A percentile compares a stretch with the other conserved stretches of the same genome.
These are phyloP conservation scores for Solanum sitiens DNA, from an alignment of 257 asterid genomes.

Conservation along the genomic window DNA sequence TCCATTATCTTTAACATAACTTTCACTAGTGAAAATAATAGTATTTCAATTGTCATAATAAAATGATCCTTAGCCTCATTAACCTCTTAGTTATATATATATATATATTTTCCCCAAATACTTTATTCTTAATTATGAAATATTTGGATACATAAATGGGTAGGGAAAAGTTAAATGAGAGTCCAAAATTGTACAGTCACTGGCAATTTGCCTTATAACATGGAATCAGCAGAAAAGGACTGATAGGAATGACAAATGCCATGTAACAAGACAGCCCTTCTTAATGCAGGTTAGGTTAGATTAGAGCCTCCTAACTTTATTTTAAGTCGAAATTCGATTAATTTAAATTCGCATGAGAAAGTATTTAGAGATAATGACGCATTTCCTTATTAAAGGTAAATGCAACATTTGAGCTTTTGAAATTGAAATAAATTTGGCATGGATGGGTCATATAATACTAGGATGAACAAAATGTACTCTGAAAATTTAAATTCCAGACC, in stretches of 20 bases:
- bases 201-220: conserved; percentile 1
- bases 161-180: not conserved
- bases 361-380: too few relatives aligned
- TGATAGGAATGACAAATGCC: conserved; percentile 9
- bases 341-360: not conserved
- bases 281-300: conserved; percentile 2
- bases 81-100: too few relatives aligned
- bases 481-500: rapidly evolving
- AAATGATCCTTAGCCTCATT: too few relatives aligned
- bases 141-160: not conserved
- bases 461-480: not conserved
- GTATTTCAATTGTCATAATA: too few relatives aligned
- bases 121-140: not conserved
- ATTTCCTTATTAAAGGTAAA: not conserved
- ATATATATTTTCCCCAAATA: not conserved
- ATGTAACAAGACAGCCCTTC: conserved; percentile 17
- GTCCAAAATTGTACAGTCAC: not conserved
- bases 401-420: not conserved
- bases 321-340: not conserved
- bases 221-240: conserved; percentile 15
- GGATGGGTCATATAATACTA: not conserved
- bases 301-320: not conserved
- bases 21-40: too few relatives aligned
- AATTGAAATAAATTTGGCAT: not conserved
- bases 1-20: too few relatives aligned